Conservation (phyloP, 129 eudicot genomes). For the Dittrichia graveolens region DNA sequence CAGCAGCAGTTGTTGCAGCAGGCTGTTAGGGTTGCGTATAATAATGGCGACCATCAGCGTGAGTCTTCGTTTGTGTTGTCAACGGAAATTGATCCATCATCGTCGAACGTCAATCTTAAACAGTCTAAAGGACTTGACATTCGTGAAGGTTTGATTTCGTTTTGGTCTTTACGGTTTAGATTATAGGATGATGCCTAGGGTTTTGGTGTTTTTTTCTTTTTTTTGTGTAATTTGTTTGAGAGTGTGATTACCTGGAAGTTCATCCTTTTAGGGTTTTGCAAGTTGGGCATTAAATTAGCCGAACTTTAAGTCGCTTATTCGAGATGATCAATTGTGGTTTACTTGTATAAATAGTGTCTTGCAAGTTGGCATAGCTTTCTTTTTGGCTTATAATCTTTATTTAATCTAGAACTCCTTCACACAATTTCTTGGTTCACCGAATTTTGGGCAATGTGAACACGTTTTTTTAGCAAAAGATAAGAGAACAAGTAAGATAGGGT, state of each 20-base stretch:
- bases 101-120: slow-evolving; percentile 36
- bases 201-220: slow-evolving; percentile 18
- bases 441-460: slow-evolving; percentile 18
- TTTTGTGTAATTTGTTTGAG: slow-evolving; percentile 15
- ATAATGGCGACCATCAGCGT: slow-evolving; percentile 58
- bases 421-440: slow-evolving; percentile 6
- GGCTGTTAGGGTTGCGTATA: slow-evolving; percentile 63
- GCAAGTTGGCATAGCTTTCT: slow-evolving; percentile 6
- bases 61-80: slow-evolving; percentile 53
- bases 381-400: slow-evolving; percentile 5
- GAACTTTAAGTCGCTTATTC: background rate
- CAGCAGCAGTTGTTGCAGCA: slow-evolving; percentile 49
- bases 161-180: slow-evolving; percentile 4
- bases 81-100: slow-evolving; percentile 35
- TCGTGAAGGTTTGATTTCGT: slow-evolving; percentile 55
- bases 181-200: slow-evolving; percentile 3
- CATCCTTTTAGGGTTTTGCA: slow-evolving; percentile 33
- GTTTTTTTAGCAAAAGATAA: slow-evolving; percentile 13
- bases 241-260: slow-evolving; percentile 17
- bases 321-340: slow-evolving; percentile 11
- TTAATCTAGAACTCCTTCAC: slow-evolving; percentile 1
- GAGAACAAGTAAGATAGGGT: background rate
- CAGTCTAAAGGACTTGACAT: slow-evolving; percentile 40
- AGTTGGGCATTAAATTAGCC: background rate
- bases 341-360: slow-evolving; percentile 13